Evolutionary conservation across 2,329 filamentous ascomycete species (phyloP).

Genomic region (Myriangium duriaei): DNA sequence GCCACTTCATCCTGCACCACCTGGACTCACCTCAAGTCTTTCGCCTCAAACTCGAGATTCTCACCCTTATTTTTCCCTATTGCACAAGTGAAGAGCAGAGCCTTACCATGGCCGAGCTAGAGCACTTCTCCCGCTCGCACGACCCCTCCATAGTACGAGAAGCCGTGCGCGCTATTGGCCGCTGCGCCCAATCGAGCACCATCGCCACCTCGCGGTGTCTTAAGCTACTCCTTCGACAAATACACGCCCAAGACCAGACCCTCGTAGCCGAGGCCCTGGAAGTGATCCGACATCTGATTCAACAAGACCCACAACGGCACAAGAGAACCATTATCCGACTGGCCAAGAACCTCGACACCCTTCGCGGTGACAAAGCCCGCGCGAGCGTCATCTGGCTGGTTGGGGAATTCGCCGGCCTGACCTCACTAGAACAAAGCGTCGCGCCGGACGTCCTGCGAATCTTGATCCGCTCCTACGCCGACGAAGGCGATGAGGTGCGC

Average conservation of each 20-base stretch:
- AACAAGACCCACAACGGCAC: constrained; percentile 73
- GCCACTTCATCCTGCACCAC: constrained; percentile 76
- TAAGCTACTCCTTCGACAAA: constrained; percentile 69
- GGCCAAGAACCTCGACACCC: constrained; percentile 81
- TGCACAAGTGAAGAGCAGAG: constrained; percentile 64
- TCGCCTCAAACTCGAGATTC: constrained; percentile 80
- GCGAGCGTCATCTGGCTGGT: constrained; percentile 97
- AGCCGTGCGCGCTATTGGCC: constrained; percentile 81
- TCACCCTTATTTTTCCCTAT: constrained; percentile 84
- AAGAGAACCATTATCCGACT: constrained; percentile 74
- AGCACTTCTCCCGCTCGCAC: constrained; percentile 71
- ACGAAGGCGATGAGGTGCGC: constrained; percentile 76
- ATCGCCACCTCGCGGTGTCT: constrained; percentile 62
- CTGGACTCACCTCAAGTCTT: constrained; percentile 72
- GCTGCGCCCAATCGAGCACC: constrained; percentile 70
- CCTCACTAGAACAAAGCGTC: constrained; percentile 67
- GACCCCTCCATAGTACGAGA: constrained; percentile 73
- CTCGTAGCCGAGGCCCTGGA: constrained; percentile 87
- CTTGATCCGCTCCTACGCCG: constrained; percentile 68
- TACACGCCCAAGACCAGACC: constrained; percentile 75
- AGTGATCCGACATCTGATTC: constrained; percentile 89
- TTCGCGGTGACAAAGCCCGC: constrained; percentile 74
- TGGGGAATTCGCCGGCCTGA: constrained; percentile 75
- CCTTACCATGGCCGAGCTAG: constrained; percentile 80
- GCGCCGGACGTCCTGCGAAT: constrained; percentile 86